Evolutionary conservation across 2,329 filamentous ascomycete genomes (phyloP).

Genomic region (Epichloe aotearoae): DNA sequence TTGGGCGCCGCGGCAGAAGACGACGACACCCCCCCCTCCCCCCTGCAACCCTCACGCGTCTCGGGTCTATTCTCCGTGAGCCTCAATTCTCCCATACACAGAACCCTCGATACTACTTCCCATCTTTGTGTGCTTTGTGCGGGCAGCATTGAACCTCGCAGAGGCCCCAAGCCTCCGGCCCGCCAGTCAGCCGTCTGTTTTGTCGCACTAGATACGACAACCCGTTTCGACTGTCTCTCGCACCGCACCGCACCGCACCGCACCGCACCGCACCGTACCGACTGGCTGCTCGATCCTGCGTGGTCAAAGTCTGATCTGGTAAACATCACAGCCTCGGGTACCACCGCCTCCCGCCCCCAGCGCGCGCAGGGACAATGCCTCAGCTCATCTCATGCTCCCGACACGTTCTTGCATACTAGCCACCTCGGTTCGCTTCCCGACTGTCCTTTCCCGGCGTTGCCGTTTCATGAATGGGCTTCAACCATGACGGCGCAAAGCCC

Average conservation of each 20-base stretch:
- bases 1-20: conserved; percentile 16
- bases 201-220: not conserved
- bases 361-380: conserved; percentile 6
- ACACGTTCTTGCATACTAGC: conserved; percentile 1
- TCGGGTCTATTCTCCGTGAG: conserved; percentile 2
- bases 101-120: not conserved
- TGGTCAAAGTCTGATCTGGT: not conserved
- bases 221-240: not conserved
- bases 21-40: not conserved
- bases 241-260: not conserved
- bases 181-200: not conserved
- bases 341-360: not conserved
- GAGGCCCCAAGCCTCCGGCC: not conserved
- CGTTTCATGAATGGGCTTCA: conserved; percentile 21
- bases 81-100: conserved; percentile 1
- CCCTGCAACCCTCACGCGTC: conserved; percentile 15
- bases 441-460: conserved; percentile 2
- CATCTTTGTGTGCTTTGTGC: not conserved
- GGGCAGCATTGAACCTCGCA: not conserved
- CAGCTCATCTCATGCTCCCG: conserved; percentile 3
- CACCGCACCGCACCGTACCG: not conserved
- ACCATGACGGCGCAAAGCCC: conserved; percentile 36
- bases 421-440: not conserved
- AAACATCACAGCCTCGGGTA: not conserved
- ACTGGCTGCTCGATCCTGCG: not conserved